Base-by-base conservation (phyloP, 192 early-diverging fungal species). In the Coemansia umbellata region DNA sequence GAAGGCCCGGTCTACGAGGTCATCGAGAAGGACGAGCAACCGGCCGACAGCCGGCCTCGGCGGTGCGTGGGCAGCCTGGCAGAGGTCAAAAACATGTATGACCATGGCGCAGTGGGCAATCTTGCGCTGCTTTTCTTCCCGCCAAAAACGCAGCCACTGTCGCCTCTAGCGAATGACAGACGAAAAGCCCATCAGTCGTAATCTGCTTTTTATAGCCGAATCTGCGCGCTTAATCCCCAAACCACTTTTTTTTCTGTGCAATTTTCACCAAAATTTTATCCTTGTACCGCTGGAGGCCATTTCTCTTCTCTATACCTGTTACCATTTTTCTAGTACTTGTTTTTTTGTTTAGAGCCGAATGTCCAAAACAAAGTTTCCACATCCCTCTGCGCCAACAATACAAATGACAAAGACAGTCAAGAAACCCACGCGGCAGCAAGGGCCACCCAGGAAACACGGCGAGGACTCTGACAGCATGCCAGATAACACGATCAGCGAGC, bases 361-460 rank as follows among this genome's bases (percentile, higher is more conserved):
- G 71, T 47, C 71, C 31, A 67, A 67, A 24, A 67, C 71, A 48
- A 56, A 56, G 35, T 74, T 74, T 60, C 71, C 71, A 54, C 71
- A 74, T 36, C 71, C 71, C 31, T 74, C 71, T 17, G 71, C 71
- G 8, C 71, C 71, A 30, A 67, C 71, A 60, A 74, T 74, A 74
- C 41, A 60, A 41, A 47, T 28, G 53, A 32, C 52, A 28, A 27
- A 48, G 26, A 6, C 41, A 15, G 26, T 37, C n/a, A 22, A 22
- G 17, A 36, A 31, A 24, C 23, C n/a, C 10, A 50, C 49, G 28
- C 28, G 15, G 44, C 53, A 24, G 33, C 30, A n/a, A 26, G 28
- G 28, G 10, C 5, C 24, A 1, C 43, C 24, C 3, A 22, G 43
- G 43, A 45, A 13, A 26, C 43, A 45, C 0, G 13, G 23, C 26